Evolutionary conservation across 2,329 filamentous ascomycete species (phyloP).

Genomic region (Curvularia verruculosa): DNA sequence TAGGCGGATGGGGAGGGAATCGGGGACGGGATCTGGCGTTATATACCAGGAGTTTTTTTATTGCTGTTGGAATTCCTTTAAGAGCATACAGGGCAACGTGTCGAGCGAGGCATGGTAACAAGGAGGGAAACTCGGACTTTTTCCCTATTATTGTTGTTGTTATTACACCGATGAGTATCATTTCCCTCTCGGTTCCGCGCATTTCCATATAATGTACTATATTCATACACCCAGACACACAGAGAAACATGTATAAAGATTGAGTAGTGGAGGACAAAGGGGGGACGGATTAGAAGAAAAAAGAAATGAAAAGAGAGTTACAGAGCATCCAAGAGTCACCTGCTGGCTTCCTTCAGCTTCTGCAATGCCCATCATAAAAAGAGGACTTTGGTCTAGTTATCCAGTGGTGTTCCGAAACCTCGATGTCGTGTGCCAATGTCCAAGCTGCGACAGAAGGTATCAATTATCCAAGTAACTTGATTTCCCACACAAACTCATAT

Average conservation of each 20-base stretch:
- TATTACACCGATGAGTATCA: not conserved
- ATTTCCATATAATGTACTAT: constrained; percentile 2
- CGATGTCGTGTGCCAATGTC: no score
- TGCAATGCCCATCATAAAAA: no score
- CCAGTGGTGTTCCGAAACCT: no score
- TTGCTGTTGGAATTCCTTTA: not conserved
- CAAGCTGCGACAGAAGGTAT: no score
- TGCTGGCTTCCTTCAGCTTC: no score
- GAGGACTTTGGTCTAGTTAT: no score
- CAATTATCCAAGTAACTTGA: no score
- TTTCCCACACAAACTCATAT: no score
- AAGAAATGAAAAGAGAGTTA: not conserved
- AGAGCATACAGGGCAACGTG: not conserved
- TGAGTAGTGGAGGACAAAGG: not conserved
- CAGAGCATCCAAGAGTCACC: no score
- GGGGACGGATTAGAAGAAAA: not conserved
- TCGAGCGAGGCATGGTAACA: not conserved
- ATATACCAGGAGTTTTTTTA: constrained; percentile 7
- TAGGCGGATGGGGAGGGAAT: not conserved
- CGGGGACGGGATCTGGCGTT: not conserved
- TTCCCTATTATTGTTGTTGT: no score
- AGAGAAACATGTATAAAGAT: not conserved
- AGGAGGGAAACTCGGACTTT: not conserved
- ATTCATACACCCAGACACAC: not conserved
- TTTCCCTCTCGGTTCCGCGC: not conserved